Evolutionary conservation across 495 filamentous ascomycete genomes (phyloP).

Genomic region (Penicillium psychrofluorescens): DNA sequence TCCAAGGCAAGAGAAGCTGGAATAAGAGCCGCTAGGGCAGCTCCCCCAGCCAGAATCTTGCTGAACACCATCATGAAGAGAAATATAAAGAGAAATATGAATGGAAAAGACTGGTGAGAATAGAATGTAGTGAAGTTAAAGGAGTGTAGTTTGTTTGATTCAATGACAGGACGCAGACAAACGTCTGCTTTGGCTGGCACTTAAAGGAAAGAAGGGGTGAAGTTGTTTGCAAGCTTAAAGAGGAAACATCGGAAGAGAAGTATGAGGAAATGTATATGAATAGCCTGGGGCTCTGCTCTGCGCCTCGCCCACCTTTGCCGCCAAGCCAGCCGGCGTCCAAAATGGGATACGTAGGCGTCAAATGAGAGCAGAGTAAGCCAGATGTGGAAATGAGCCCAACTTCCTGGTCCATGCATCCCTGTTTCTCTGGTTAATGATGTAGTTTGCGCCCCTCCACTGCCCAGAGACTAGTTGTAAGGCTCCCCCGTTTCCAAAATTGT

Average conservation of each 20-base stretch:
- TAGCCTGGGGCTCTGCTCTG: not conserved
- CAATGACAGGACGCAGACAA: slow-evolving; percentile 47
- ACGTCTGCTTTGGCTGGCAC: slow-evolving; percentile 27
- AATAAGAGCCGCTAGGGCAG: slow-evolving; percentile 22
- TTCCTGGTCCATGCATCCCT: no score
- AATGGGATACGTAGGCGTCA: no score
- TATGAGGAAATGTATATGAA: not conserved
- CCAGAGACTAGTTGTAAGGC: no score
- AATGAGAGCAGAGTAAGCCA: no score
- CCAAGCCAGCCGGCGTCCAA: no score
- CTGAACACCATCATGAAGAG: slow-evolving; percentile 22
- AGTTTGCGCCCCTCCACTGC: no score
- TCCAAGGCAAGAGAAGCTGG: slow-evolving; percentile 40
- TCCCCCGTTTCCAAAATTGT: no score
- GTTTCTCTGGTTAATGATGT: no score
- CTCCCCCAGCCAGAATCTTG: slow-evolving; percentile 19
- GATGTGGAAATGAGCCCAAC: no score
- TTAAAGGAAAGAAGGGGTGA: slow-evolving; percentile 7
- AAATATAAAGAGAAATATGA: slow-evolving; percentile 11
- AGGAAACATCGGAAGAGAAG: slow-evolving; percentile 5
- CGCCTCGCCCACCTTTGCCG: no score
- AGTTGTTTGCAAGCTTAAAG: slow-evolving; percentile 3
- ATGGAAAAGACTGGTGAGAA: slow-evolving; percentile 6
- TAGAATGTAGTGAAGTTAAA: not conserved
- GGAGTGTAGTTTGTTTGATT: not conserved